Percentiles rank a stretch among this genome's conserved stretches.
These are phyloP conservation scores for Leptodermis oblonga DNA, from an alignment of 257 asterid genomes.

Conservation along the genomic window DNA sequence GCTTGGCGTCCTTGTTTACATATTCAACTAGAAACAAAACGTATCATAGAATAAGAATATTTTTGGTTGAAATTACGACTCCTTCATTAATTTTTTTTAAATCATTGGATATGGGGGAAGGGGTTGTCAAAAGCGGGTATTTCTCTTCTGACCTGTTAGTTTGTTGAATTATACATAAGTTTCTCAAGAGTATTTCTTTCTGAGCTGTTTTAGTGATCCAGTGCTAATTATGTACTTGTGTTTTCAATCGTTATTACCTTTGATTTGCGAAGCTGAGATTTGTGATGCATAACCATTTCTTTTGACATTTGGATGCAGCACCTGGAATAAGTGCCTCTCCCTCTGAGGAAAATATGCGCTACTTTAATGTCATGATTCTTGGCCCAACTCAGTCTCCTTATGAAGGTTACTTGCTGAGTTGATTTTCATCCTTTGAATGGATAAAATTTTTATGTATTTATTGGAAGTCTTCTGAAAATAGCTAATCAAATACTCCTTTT, in stretches of 20 bases:
- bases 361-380: conserved; percentile 97
- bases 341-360: conserved; percentile 95
- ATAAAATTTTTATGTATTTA: background rate
- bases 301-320: conserved; percentile 54
- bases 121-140: background rate
- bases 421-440: background rate
- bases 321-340: conserved; percentile 99
- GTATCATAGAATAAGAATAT: background rate
- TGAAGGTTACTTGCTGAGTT: conserved; percentile 53
- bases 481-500: background rate
- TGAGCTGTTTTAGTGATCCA: background rate
- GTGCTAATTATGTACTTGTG: background rate
- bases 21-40: no score
- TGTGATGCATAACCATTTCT: background rate
- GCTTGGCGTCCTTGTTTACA: background rate
- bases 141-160: background rate
- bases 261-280: background rate
- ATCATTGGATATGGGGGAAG: no score
- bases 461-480: background rate
- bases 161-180: no score
- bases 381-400: conserved; percentile 99
- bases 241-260: background rate
- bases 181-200: background rate
- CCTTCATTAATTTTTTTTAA: background rate
- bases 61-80: no score